Evolutionary conservation across 73 alveolate species (phyloP), one percentile per base, ranked within the genome.

Genomic region (Stentor roeselii): DNA sequence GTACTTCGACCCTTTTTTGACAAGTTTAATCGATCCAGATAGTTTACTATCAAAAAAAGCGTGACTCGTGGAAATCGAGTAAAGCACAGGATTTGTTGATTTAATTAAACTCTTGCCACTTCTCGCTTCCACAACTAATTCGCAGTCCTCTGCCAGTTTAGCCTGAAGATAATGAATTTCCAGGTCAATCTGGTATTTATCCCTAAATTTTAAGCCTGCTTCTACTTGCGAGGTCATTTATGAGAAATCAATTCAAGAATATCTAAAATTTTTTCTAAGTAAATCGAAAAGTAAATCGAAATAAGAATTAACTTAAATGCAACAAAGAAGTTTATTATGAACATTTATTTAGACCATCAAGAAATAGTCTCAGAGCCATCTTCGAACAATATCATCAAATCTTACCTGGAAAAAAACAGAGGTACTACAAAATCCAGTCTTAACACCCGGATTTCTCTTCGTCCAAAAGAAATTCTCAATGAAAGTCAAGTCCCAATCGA

Each of bases 141-240:
- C 30, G 67, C 67, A 6, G 21, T 21, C 21, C 21, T 50, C 67
- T 11, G 6, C 21, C 30, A 50, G 21, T 50, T 50, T 50, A 11
- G 67, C 67, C 67, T 21, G 67, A 50, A 50, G 67, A 21, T 50
- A 50, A 50, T 50, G 67, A 50, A 50, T 6, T 50, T 50, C 67
- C n/a, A n/a, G n/a, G n/a, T n/a, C n/a, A n/a, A n/a, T n/a, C n/a
- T n/a, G n/a, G n/a, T n/a, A n/a, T n/a, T n/a, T n/a, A n/a, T n/a
- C n/a, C n/a, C n/a, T n/a, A n/a, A n/a, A n/a, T n/a, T n/a, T n/a
- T n/a, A n/a, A n/a, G n/a, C n/a, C n/a, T n/a, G n/a, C n/a, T n/a
- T n/a, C n/a, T n/a, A n/a, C n/a, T n/a, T n/a, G n/a, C n/a, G n/a
- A n/a, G n/a, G n/a, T n/a, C n/a, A n/a, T n/a, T n/a, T n/a, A n/a